Evolutionary conservation across 164 flowering plant species (phyloP), one percentile per base, ranked within the genome.

Genomic region (Chimonanthus praecox): DNA sequence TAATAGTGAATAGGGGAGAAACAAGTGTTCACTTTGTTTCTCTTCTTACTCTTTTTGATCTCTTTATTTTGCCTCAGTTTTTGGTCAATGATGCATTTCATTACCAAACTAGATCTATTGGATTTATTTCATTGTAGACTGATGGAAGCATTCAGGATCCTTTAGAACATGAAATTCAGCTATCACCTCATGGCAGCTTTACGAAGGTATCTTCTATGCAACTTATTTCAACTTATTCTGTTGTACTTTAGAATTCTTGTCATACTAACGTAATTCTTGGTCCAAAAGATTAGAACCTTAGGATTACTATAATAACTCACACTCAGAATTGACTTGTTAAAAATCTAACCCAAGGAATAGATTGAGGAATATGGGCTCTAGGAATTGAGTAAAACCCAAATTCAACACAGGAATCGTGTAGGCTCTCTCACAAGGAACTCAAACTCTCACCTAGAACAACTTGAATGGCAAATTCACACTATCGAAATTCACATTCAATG

Each of bases 151-250:
- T 88, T 3, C 83, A 90, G 83, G 80, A 82, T 74, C 90, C 90
- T 8, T 74, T 69, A 10, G 76, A 80, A 64, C 83, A 81, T 21
- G 98, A 93, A 80, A 72, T 76, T 8, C 43, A 51, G 21, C 68
- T 50, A n/a, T 79, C 93, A 15, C 88, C 89, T 58, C 88, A 89
- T 68, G 88, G 90, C 64, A 90, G 92, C 76, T 92, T 89, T 72
- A 90, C 96, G 3, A 89, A 88, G 92, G 98, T 92, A 76, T 54
- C 60, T 54, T 54, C 60, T 54, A n/a, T 2, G 60, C 16, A 13
- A 54, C 9, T 54, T 54, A 1, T 54, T 54, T 13, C 60, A 10
- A 54, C 60, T 54, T 10, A 2, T 54, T 54, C 15, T 54, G 11
- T 54, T 3, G 60, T 54, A 5, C 60, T 54, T 33, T 33, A 33